Conservation (phyloP, 108 stramenopile genomes). For the Conticribra guillardii region DNA sequence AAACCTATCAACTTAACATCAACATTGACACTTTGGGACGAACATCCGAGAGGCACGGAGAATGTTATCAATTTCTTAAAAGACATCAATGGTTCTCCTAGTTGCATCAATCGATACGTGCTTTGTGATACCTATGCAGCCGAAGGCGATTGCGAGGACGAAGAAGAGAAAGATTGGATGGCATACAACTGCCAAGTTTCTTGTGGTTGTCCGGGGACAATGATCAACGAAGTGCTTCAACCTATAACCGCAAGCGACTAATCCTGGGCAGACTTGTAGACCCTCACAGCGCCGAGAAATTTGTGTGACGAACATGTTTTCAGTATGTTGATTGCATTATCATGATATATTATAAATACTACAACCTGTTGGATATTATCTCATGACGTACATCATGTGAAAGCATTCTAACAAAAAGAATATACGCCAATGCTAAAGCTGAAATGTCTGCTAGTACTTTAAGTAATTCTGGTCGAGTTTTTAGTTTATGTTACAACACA, state of each 20-base stretch:
- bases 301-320: no score
- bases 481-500: neutral
- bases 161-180: conserved; percentile 30
- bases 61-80: conserved; percentile 58
- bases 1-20: conserved; percentile 6
- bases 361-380: no score
- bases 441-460: no score
- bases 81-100: conserved; percentile 41
- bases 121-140: conserved; percentile 26
- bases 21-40: conserved; percentile 44
- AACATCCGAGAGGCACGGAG: conserved; percentile 57
- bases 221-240: no score
- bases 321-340: no score
- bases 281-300: no score
- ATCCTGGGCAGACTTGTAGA: no score
- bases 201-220: neutral
- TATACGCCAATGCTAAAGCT: no score
- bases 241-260: no score
- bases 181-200: conserved; percentile 6
- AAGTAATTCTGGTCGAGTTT: neutral
- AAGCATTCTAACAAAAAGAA: no score
- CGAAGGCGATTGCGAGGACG: conserved; percentile 28
- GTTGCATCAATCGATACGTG: conserved; percentile 15
- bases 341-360: no score
- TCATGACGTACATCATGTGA: no score